Base-by-base conservation (phyloP, 2,329 filamentous ascomycete genomes). In the Pseudogymnoascus sp. region DNA sequence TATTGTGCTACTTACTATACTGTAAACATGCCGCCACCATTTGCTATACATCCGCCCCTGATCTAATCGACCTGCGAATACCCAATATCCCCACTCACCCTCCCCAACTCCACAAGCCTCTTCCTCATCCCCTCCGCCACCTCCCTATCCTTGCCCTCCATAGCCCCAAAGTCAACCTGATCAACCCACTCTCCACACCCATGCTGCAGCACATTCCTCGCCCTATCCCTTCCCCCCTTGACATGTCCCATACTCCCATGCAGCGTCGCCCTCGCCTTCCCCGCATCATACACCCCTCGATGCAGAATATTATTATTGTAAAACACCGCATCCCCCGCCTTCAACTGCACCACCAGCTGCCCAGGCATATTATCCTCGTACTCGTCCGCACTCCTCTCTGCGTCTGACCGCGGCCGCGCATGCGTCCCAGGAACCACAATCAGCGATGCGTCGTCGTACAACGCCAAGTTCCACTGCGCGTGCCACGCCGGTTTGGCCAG, bases 251-350 rank as follows among this genome's bases (percentile, higher is more conserved):
- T 87, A 62, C 84, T 88, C 6, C 88, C 88, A 73, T 91, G 88
- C 69, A 91, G 74, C 64, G 88, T 91, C 79, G 88, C 81, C 23
- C 89, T 77, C 75, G 90, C 86, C 67, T 77, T 81, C 1, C 39
- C 69, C 11, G 75, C 74, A 66, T 81, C 77, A 72, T 91, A 92
- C 29, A 83, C 83, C 1, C 88, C 89, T 3, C 88, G 78, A 70
- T 91, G 89, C 66, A 95, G 73, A 66, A 96, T 95, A 73, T 96
- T 95, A 71, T 92, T 95, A 74, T 96, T 86, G 72, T 96, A 96
- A 70, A 96, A 96, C 43, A 89, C 89, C 14, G 89, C 84, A 74
- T 96, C 91, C 0, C 91, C 91, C 0, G 90, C 81, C 65, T 82
- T 77, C 65, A 95, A 77, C 71, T 78, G 71, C 14, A 95, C 90